Evolutionary conservation across 345 rosid genomes (phyloP).

Genomic region (Salix suchowensis): DNA sequence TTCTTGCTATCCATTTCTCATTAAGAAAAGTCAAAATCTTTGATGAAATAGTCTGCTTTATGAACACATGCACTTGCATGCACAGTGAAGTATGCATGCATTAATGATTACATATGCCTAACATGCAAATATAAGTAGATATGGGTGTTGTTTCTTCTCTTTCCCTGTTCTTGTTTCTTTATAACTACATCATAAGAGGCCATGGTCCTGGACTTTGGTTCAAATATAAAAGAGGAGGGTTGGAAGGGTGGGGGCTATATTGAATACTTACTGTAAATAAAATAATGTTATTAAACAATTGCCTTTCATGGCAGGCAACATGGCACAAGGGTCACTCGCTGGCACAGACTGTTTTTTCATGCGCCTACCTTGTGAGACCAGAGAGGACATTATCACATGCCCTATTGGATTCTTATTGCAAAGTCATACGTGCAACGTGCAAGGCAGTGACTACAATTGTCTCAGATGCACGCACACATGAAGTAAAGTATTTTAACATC

Average conservation of each 20-base stretch:
- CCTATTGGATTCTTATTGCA: slow-evolving; percentile 82
- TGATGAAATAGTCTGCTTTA: neutral
- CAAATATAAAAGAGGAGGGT: neutral
- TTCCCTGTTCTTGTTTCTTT: neutral
- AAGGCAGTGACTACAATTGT: slow-evolving; percentile 87
- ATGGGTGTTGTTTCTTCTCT: neutral
- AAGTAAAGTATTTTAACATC: slow-evolving; percentile 75
- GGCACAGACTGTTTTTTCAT: slow-evolving; percentile 99
- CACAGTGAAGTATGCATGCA: neutral
- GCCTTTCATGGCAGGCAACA: slow-evolving; percentile 69
- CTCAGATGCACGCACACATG: slow-evolving; percentile 97
- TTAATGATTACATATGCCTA: neutral
- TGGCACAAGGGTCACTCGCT: slow-evolving; percentile 99
- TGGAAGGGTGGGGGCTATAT: neutral
- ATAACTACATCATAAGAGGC: neutral
- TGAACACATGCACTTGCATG: neutral
- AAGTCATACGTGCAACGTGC: slow-evolving; percentile 84
- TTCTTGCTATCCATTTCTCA: neutral
- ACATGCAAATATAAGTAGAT: too few relatives aligned
- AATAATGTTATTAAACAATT: slow-evolving; percentile 10
- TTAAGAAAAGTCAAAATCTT: neutral
- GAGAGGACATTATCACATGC: slow-evolving; percentile 86
- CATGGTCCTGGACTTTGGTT: neutral
- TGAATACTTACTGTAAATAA: neutral
- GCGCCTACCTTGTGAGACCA: slow-evolving; percentile 84